phyloP scores from a whole-genome alignment of 164 flowering plant species.

The Vitis rotundifolia region DNA sequence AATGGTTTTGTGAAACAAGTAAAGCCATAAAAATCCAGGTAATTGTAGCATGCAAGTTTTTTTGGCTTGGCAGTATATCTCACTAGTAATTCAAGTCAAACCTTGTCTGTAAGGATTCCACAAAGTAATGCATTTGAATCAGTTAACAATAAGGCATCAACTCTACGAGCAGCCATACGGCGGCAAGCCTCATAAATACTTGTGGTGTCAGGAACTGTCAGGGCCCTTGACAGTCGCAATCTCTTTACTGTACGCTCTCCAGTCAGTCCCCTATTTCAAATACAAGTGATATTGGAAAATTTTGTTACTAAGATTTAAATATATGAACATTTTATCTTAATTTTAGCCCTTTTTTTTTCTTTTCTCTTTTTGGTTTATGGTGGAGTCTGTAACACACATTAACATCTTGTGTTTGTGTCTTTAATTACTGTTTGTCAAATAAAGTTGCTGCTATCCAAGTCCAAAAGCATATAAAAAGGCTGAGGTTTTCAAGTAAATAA shows the following conservation, averaged over 20 bases:
- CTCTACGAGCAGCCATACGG: slow-evolving; percentile 92
- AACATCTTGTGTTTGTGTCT: too few species aligned
- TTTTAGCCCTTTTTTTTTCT: too few species aligned
- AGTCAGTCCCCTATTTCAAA: slow-evolving; percentile 53
- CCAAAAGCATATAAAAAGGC: too few species aligned
- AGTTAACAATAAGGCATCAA: slow-evolving; percentile 91
- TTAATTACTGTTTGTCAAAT: too few species aligned
- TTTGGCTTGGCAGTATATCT: background rate
- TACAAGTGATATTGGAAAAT: slow-evolving; percentile 3
- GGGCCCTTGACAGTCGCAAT: slow-evolving; percentile 83
- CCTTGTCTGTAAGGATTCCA: slow-evolving; percentile 98
- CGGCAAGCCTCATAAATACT: slow-evolving; percentile 83
- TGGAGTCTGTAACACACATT: too few species aligned
- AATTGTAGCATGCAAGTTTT: background rate
- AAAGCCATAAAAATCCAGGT: background rate
- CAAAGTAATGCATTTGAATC: slow-evolving; percentile 96
- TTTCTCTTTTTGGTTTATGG: too few species aligned
- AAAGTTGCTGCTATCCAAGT: too few species aligned
- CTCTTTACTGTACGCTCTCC: slow-evolving; percentile 98
- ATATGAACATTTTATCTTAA: too few species aligned
- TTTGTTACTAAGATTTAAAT: background rate
- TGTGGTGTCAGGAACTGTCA: slow-evolving; percentile 89
- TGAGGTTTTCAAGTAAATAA: too few species aligned
- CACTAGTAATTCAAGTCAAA: slow-evolving; percentile 18
- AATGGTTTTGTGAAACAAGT: background rate